A percentile compares a stretch with the other conserved stretches of the same genome.
phyloP scores from a whole-genome alignment of 495 filamentous ascomycete genomes.

The Durotheca rogersii region DNA sequence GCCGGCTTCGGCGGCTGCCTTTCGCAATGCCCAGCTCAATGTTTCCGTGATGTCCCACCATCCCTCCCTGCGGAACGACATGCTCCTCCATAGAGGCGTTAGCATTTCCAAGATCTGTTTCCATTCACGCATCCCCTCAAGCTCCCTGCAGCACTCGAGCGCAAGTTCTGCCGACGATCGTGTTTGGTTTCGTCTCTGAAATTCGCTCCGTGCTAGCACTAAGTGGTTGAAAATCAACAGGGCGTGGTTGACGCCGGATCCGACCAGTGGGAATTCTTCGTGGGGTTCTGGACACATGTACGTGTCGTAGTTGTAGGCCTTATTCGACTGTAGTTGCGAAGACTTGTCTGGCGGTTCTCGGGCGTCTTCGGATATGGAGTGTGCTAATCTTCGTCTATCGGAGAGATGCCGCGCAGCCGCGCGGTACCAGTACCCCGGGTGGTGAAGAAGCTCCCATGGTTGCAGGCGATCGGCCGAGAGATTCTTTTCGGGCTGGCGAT shows the following conservation, averaged over 20 bases:
- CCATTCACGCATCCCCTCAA: slow-evolving; percentile 64
- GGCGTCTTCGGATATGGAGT: slow-evolving; percentile 73
- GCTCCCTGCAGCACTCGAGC: slow-evolving; percentile 67
- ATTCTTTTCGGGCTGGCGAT: slow-evolving; percentile 66
- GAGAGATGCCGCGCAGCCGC: slow-evolving; percentile 66
- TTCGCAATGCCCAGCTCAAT: slow-evolving; percentile 69
- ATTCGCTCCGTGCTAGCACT: slow-evolving; percentile 63
- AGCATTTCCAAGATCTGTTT: slow-evolving; percentile 65
- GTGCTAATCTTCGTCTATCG: slow-evolving; percentile 59
- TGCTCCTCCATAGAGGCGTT: slow-evolving; percentile 66
- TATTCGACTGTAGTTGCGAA: slow-evolving; percentile 65
- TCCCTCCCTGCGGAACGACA: slow-evolving; percentile 72
- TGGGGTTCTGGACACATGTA: slow-evolving; percentile 81
- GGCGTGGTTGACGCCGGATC: slow-evolving; percentile 64
- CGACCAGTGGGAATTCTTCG: slow-evolving; percentile 62
- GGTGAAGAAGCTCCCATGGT: slow-evolving; percentile 81
- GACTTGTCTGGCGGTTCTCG: slow-evolving; percentile 64
- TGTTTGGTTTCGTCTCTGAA: slow-evolving; percentile 59
- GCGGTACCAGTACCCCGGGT: slow-evolving; percentile 84
- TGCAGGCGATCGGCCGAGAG: slow-evolving; percentile 64
- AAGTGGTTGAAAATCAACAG: slow-evolving; percentile 60
- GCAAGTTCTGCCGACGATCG: slow-evolving; percentile 68
- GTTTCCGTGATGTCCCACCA: slow-evolving; percentile 79
- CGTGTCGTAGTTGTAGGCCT: slow-evolving; percentile 74
- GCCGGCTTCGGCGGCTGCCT: slow-evolving; percentile 64